These are phyloP conservation scores for Mortierella sp. DNA, from an alignment of 371 early-diverging fungal species.

Conservation along the genomic window DNA sequence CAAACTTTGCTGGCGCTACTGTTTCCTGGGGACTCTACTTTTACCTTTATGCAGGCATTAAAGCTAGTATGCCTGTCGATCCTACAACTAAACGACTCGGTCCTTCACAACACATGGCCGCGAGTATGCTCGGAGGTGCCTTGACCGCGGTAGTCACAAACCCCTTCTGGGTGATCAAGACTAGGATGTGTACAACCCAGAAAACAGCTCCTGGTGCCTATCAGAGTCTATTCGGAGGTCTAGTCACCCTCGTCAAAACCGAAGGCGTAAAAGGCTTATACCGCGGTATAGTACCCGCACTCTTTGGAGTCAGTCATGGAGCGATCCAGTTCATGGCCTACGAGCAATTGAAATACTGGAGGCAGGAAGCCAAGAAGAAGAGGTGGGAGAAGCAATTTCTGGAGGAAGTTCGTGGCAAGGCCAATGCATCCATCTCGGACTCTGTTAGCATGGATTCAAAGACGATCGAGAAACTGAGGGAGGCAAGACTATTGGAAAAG, in stretches of 20 bases:
- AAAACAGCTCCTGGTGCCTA: slow-evolving; percentile 78
- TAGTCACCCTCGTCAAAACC: slow-evolving; percentile 6
- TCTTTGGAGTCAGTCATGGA: slow-evolving; percentile 95
- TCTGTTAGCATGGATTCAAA: slow-evolving; percentile 25
- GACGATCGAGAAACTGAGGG: slow-evolving; percentile 25
- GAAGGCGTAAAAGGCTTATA: slow-evolving; percentile 92
- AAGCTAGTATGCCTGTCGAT: slow-evolving; percentile 74
- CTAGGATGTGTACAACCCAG: slow-evolving; percentile 89
- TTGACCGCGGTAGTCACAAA: slow-evolving; percentile 88
- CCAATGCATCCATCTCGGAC: slow-evolving; percentile 7
- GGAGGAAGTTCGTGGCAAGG: slow-evolving; percentile 32
- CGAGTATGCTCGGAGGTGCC: slow-evolving; percentile 72
- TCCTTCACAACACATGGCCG: slow-evolving; percentile 83
- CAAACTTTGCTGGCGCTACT: slow-evolving; percentile 94
- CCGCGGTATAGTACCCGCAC: slow-evolving; percentile 88
- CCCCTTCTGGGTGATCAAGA: slow-evolving; percentile 96
- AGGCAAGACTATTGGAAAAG: slow-evolving; percentile 34
- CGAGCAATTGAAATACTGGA: slow-evolving; percentile 91
- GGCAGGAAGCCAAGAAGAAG: slow-evolving; percentile 58
- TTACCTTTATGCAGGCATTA: slow-evolving; percentile 76
- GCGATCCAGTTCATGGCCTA: slow-evolving; percentile 98
- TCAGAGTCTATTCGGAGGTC: slow-evolving; percentile 69
- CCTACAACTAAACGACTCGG: slow-evolving; percentile 67
- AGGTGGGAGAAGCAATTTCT: slow-evolving; percentile 51
- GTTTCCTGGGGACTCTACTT: slow-evolving; percentile 97